Evolutionary conservation across 2,329 filamentous ascomycete species (phyloP).

Genomic region (Fusarium verticillioides): DNA sequence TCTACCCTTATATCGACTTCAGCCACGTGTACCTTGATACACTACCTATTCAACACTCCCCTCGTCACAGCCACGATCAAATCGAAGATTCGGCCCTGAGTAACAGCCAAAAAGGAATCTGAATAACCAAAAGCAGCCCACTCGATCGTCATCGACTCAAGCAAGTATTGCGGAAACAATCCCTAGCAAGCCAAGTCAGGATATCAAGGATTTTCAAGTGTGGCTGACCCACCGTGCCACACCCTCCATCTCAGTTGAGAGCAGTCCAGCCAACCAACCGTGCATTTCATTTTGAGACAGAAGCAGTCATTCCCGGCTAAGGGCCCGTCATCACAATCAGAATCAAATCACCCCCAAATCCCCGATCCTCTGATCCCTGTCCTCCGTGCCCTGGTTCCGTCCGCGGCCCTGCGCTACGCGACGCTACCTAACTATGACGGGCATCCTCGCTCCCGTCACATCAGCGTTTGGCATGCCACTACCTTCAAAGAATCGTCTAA

Average conservation of each 20-base stretch:
- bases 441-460: constrained; percentile 47
- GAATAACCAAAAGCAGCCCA: constrained; percentile 34
- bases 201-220: constrained; percentile 29
- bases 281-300: neutral
- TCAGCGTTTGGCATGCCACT: constrained; percentile 51
- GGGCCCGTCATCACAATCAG: constrained; percentile 8
- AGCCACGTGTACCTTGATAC: constrained; percentile 7
- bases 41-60: neutral
- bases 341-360: constrained; percentile 5
- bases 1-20: neutral
- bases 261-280: neutral
- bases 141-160: constrained; percentile 36
- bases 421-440: constrained; percentile 44
- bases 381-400: neutral
- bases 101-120: constrained; percentile 11
- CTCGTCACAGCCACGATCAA: constrained; percentile 26
- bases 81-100: constrained; percentile 15
- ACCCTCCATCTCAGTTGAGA: constrained; percentile 13
- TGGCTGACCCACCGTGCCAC: constrained; percentile 40
- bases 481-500: constrained; percentile 42
- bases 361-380: neutral
- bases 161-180: constrained; percentile 12
- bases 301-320: neutral
- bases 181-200: constrained; percentile 15
- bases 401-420: neutral